Base-by-base conservation (phyloP, 768 basidiomycete genomes). In the Rhizopogon roseolus region DNA sequence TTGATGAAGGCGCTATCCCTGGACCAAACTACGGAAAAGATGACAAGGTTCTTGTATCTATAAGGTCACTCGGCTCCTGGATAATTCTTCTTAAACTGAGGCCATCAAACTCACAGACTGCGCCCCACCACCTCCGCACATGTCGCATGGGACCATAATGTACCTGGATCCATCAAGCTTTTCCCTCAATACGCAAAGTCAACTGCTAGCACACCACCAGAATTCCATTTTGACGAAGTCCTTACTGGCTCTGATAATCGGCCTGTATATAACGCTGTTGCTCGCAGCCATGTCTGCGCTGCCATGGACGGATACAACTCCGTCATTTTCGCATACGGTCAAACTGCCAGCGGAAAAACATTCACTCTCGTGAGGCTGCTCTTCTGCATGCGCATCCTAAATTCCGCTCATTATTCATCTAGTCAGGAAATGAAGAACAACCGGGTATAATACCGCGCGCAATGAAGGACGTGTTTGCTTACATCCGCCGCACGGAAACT, bases 241-340 rank as follows among this genome's bases (percentile, higher is more conserved):
- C 81, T 91, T 49, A 90, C 85, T 5, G 87, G 87, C 0, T 84
- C 86, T 1, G 82, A 85, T 34, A 93, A 90, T 70, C 90, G 89
- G 62, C 82, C 85, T 0, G 75, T 93, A 6, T 93, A 93, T 65
- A 82, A 78, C 40, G 80, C 85, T 4, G 84, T 88, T 14, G 91
- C 87, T 2, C 80, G 82, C 11, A 85, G 83, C 3, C 91, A 93
- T 62, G 90, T 92, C 1, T 82, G 81, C 53, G 91, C 94, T 4
- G 93, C 95, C 9, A 97, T 98, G 93, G 91, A 93, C 49, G 97
- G 97, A 16, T 98, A 84, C 77, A 98, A 98, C 68, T 83, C 94
- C 7, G 91, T 98, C 58, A 82, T 98, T 40, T 99, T 99, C 62
- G 96, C 97, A 0, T 90, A 91, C 50, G 89, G 90, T 7, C 96